phyloP scores from a whole-genome alignment of 2,329 filamentous ascomycete species.

The Fonsecaea erecta region DNA sequence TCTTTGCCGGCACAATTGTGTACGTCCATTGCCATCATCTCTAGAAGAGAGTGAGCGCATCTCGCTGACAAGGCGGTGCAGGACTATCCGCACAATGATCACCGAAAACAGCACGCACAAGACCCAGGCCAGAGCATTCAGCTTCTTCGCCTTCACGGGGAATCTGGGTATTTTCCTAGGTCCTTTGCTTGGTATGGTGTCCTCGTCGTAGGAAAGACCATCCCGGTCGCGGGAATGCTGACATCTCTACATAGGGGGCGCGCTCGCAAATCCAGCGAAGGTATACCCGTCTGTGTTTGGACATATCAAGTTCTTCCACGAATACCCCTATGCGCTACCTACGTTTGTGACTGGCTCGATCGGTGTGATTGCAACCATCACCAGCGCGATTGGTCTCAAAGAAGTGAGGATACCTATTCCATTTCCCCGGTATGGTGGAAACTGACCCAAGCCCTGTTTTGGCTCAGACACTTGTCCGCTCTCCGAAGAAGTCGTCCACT shows the following conservation, averaged over 20 bases:
- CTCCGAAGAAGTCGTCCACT: constrained; percentile 11
- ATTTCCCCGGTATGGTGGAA: background rate
- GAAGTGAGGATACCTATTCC: constrained; percentile 50
- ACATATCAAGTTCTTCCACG: constrained; percentile 60
- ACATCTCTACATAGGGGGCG: constrained; percentile 57
- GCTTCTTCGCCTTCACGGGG: constrained; percentile 74
- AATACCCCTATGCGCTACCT: constrained; percentile 69
- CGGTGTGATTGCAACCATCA: constrained; percentile 58
- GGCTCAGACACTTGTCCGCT: constrained; percentile 22
- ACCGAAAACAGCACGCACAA: constrained; percentile 70
- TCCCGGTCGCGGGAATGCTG: background rate
- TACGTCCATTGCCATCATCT: constrained; percentile 34
- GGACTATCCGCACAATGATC: constrained; percentile 73
- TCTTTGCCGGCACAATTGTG: constrained; percentile 75
- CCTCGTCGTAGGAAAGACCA: constrained; percentile 37
- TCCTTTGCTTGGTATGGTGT: constrained; percentile 58
- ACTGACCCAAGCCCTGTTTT: background rate
- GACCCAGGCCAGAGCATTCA: constrained; percentile 75
- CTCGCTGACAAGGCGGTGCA: constrained; percentile 4
- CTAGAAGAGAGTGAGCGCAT: background rate
- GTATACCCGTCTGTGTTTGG: constrained; percentile 67
- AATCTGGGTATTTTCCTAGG: constrained; percentile 77
- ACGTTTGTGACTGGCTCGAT: constrained; percentile 63
- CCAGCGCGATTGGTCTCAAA: constrained; percentile 62
- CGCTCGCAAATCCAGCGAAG: constrained; percentile 67